A percentile compares a stretch with the other conserved stretches of the same genome.
These are phyloP conservation scores for Boletellus ananiceps DNA, from an alignment of 768 basidiomycete genomes.

Conservation along the genomic window DNA sequence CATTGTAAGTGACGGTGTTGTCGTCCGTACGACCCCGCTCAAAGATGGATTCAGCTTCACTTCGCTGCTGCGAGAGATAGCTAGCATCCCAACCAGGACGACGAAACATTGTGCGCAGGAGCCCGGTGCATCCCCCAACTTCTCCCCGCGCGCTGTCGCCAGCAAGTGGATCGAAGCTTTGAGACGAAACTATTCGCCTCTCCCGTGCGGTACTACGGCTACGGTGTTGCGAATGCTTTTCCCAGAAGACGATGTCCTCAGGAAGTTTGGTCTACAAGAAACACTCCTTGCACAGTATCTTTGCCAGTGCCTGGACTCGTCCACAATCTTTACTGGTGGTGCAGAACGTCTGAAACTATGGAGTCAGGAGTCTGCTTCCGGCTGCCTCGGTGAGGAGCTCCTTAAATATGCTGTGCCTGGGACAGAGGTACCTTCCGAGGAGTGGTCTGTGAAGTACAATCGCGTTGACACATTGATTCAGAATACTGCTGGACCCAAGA, in stretches of 20 bases:
- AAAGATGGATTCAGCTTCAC: constrained; percentile 37
- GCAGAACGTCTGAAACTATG: constrained; percentile 33
- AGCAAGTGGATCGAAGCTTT: constrained; percentile 43
- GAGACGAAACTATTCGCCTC: constrained; percentile 39
- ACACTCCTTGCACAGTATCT: constrained; percentile 50
- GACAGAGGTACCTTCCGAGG: constrained; percentile 28
- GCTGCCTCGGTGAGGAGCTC: constrained; percentile 72
- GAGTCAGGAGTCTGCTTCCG: constrained; percentile 42
- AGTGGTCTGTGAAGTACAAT: not conserved
- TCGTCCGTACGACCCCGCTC: not conserved
- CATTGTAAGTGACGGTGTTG: constrained; percentile 35
- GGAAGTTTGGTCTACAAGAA: constrained; percentile 76
- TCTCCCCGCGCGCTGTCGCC: constrained; percentile 39
- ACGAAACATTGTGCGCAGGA: constrained; percentile 11
- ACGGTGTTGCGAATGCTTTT: constrained; percentile 75
- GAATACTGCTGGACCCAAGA: constrained; percentile 29
- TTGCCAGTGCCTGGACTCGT: constrained; percentile 44
- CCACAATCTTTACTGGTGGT: constrained; percentile 22
- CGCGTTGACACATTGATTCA: constrained; percentile 12
- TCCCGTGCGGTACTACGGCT: constrained; percentile 51
- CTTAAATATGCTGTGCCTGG: constrained; percentile 36
- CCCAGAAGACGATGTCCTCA: constrained; percentile 68
- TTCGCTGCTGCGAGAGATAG: constrained; percentile 46
- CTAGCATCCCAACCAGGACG: constrained; percentile 23
- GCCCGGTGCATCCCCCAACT: constrained; percentile 6